phyloP scores from a whole-genome alignment of 2,329 filamentous ascomycete species.

The Monosporascus sp. region DNA sequence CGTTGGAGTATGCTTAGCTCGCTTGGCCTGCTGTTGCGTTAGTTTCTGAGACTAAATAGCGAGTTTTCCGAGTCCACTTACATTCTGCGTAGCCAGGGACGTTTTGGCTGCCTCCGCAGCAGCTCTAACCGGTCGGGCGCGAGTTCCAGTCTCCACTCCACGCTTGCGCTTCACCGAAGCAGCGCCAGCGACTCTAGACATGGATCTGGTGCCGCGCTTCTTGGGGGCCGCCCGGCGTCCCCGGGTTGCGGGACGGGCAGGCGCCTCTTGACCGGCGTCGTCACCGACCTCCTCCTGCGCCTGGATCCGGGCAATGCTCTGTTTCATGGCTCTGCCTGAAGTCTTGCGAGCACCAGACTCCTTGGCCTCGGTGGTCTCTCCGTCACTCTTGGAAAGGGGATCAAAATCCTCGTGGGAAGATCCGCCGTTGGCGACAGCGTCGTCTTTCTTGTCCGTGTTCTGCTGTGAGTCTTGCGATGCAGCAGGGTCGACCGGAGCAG shows the following conservation, averaged over 20 bases:
- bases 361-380: not conserved
- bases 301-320: not conserved
- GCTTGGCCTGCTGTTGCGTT: slow-evolving; percentile 5
- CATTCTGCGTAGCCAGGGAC: slow-evolving; percentile 8
- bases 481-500: too few species aligned
- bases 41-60: not conserved
- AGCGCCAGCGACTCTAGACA: not conserved
- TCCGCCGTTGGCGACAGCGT: not conserved
- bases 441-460: not conserved
- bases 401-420: not conserved
- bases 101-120: slow-evolving; percentile 10
- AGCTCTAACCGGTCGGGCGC: slow-evolving; percentile 10
- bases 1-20: not conserved
- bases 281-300: not conserved
- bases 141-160: not conserved
- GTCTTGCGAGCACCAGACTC: not conserved
- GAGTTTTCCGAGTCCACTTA: slow-evolving; percentile 1
- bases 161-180: slow-evolving; percentile 4
- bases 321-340: not conserved
- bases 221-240: not conserved
- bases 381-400: not conserved
- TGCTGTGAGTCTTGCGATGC: too few species aligned
- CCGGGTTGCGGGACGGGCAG: not conserved
- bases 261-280: not conserved
- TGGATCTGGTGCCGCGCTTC: not conserved